Evolutionary conservation across 441 rosid genomes (phyloP), one percentile per base, ranked within the genome.

Genomic region (Populus hybrid): DNA sequence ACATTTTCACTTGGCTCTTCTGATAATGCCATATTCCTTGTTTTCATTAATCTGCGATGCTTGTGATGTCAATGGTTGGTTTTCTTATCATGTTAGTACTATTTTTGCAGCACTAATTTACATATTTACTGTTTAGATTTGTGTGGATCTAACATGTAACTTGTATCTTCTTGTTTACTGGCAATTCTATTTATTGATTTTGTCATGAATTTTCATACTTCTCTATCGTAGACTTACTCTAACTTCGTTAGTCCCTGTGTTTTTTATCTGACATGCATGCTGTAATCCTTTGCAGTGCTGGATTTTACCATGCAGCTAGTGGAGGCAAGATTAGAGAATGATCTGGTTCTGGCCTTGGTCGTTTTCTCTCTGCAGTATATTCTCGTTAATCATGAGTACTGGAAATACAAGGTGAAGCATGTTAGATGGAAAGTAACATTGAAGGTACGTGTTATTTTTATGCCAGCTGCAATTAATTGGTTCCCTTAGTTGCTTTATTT

Each of bases 391-490:
- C 99, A 95, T 84, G 99, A 90, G 82, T 87, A 75, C 82, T 94
- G 98, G 97, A 93, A 90, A 83, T 93, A 92, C 85, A 92, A 89
- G 85, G 86, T 80, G 85, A 89, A 85, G 77, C 82, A 83, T 76
- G 84, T 83, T 81, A 95, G 98, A 77, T 93, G 99, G 99, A 88
- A 83, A 83, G 88, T 92, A 83, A 92, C 98, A 74, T 74, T 88
- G 74, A 93, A 93, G 97, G 99, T 93, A 74, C 70, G 71, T 45
- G 21, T 38, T 75, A 66, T 20, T 35, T 23, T 33, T 68, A 23
- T 59, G 5, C 69, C 20, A 24, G 26, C 10, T 28, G 68, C 29
- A 18, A 29, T 4, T 35, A 8, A 14, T 68, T 16, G 71, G 38
- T 33, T 68, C n/a, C 38, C n/a, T 7, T 29, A 7, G n/a, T 53